Percentiles rank a stretch among this genome's conserved stretches.
Evolutionary conservation across 2,329 filamentous ascomycete species (phyloP).

Genomic region (Penicillium hordei): DNA sequence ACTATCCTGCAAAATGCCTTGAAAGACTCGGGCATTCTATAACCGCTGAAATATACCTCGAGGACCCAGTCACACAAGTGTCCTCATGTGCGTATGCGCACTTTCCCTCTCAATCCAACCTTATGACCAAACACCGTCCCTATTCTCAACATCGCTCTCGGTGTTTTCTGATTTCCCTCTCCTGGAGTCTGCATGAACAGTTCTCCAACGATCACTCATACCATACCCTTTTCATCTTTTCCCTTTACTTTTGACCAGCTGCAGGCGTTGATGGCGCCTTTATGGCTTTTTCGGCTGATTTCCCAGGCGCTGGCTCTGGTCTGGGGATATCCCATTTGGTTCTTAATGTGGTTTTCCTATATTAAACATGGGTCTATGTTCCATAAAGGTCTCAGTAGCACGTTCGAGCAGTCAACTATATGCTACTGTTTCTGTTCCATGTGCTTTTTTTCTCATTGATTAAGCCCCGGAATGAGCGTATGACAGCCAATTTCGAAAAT

Average conservation of each 20-base stretch:
- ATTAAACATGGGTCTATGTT: slow-evolving; percentile 4
- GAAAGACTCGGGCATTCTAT: slow-evolving; percentile 96
- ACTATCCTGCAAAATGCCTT: slow-evolving; percentile 97
- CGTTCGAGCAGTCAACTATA: not conserved
- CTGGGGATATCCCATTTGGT: slow-evolving; percentile 18
- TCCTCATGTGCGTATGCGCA: not conserved
- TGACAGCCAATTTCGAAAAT: not conserved
- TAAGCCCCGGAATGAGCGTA: slow-evolving; percentile 1
- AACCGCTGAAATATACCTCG: slow-evolving; percentile 7
- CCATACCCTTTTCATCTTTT: slow-evolving; percentile 10
- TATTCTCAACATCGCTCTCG: slow-evolving; percentile 7
- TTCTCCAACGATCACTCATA: slow-evolving; percentile 18
- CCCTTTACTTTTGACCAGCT: slow-evolving; percentile 21
- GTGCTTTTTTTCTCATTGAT: not conserved
- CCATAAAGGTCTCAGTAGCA: slow-evolving; percentile 6
- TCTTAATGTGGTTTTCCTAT: slow-evolving; percentile 17
- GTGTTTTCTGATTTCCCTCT: slow-evolving; percentile 1
- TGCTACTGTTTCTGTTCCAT: slow-evolving; percentile 10
- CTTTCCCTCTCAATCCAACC: not conserved
- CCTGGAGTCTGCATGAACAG: not conserved
- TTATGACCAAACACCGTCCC: slow-evolving; percentile 5
- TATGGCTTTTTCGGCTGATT: slow-evolving; percentile 15
- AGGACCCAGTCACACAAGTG: not conserved
- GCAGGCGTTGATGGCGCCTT: slow-evolving; percentile 25
- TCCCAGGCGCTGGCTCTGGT: slow-evolving; percentile 21